Evolutionary conservation across 768 basidiomycete genomes (phyloP).

Genomic region (Psilocybe cubensis): DNA sequence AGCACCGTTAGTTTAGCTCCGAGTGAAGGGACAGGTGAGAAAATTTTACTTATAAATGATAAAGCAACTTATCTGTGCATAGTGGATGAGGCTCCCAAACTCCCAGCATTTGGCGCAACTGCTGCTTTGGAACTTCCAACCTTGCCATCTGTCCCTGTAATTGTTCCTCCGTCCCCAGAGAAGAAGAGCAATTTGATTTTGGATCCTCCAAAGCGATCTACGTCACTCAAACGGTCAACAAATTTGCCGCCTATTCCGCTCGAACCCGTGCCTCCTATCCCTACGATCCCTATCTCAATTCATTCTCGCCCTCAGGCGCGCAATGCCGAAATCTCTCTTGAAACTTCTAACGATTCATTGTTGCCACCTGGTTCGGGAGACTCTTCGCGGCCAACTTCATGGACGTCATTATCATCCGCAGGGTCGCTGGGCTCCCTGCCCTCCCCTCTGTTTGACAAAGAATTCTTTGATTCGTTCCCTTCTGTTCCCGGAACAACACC

Average conservation of each 20-base stretch:
- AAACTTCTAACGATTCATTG: constrained; percentile 16
- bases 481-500: constrained; percentile 61
- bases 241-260: constrained; percentile 22
- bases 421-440: constrained; percentile 41
- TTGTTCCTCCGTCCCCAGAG: constrained; percentile 17
- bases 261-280: constrained; percentile 20
- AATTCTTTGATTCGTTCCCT: constrained; percentile 74
- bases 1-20: constrained; percentile 42
- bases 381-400: constrained; percentile 42
- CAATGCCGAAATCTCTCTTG: constrained; percentile 2
- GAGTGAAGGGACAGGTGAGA: constrained; percentile 44
- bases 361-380: constrained; percentile 12
- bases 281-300: constrained; percentile 15
- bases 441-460: constrained; percentile 57
- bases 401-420: constrained; percentile 47
- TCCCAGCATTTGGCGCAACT: constrained; percentile 15
- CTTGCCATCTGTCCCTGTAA: constrained; percentile 9
- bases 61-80: not conserved
- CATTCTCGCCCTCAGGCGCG: constrained; percentile 9
- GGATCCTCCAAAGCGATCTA: constrained; percentile 23
- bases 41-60: not conserved
- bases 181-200: constrained; percentile 13
- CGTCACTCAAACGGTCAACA: constrained; percentile 24
- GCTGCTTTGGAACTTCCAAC: constrained; percentile 15
- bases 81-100: constrained; percentile 17